Conservation (phyloP, 345 rosid species). For the Aquilaria sinensis region DNA sequence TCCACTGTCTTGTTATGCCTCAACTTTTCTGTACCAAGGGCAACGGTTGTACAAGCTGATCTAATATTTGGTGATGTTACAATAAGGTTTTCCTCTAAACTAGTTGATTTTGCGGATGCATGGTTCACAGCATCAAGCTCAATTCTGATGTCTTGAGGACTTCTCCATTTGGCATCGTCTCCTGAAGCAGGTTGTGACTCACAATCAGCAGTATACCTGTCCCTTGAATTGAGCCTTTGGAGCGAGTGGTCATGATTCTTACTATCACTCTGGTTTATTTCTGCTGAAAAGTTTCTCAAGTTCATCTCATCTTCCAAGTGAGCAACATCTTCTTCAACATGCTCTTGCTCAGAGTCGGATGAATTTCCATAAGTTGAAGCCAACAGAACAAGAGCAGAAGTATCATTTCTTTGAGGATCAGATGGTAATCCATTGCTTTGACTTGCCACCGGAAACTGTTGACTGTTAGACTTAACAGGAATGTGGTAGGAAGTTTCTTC, state of each 20-base stretch:
- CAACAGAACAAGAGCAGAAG: constrained; percentile 70
- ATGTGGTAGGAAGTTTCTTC: constrained; percentile 34
- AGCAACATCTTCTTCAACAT: constrained; percentile 28
- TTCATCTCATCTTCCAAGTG: constrained; percentile 23
- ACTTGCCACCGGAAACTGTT: constrained; percentile 23
- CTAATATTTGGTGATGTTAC: constrained; percentile 16
- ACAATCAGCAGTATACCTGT: constrained; percentile 20
- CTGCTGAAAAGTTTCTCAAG: constrained; percentile 17
- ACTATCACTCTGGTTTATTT: constrained; percentile 14
- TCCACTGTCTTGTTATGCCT: constrained; percentile 25
- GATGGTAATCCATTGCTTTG: constrained; percentile 29
- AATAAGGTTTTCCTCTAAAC: constrained; percentile 19
- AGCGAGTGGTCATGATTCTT: constrained; percentile 5
- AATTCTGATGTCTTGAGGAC: constrained; percentile 22
- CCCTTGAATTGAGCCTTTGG: constrained; percentile 17
- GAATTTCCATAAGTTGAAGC: constrained; percentile 84
- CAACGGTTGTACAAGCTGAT: constrained; percentile 22
- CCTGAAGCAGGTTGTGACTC: constrained; percentile 24
- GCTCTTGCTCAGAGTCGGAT: constrained; percentile 87
- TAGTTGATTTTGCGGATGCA: constrained; percentile 22
- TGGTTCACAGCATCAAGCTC: constrained; percentile 28
- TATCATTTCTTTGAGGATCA: constrained; percentile 20
- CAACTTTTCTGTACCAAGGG: constrained; percentile 28
- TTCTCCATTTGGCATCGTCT: constrained; percentile 18
- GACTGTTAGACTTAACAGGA: constrained; percentile 39